Evolutionary conservation across 169 alveolate genomes (phyloP).

Genomic region (Plasmodium vivax): DNA sequence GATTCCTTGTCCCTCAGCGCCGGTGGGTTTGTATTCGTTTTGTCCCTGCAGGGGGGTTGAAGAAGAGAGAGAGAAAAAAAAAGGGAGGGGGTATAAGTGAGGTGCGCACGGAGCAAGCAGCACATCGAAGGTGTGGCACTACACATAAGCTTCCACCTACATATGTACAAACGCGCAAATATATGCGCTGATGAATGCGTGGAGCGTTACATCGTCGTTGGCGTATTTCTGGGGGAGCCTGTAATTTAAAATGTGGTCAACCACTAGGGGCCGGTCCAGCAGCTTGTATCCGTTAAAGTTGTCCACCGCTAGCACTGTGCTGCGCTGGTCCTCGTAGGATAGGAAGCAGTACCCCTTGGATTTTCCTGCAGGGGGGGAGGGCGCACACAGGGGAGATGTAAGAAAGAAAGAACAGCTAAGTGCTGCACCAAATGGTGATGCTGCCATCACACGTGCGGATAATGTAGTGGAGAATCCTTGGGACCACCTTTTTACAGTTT

Average conservation of each 20-base stretch:
- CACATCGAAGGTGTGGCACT: neutral
- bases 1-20: conserved; percentile 90
- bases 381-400: neutral
- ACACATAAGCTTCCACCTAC: neutral
- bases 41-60: neutral
- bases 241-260: conserved; percentile 96
- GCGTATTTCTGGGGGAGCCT: conserved; percentile 81
- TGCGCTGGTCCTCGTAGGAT: conserved; percentile 97
- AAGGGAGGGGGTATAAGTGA: neutral
- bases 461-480: neutral
- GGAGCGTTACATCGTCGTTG: conserved; percentile 1
- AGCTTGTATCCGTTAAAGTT: conserved; percentile 95
- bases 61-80: neutral
- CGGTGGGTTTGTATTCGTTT: conserved; percentile 85
- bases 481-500: neutral
- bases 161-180: neutral
- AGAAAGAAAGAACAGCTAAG: neutral
- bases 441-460: neutral
- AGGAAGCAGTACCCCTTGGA: conserved; percentile 97
- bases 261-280: conserved; percentile 92
- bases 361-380: conserved; percentile 59
- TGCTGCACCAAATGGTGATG: neutral
- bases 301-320: conserved; percentile 99
- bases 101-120: neutral
- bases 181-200: neutral